Base-by-base conservation (phyloP, 768 basidiomycete species). In the Hericium rajendrae region DNA sequence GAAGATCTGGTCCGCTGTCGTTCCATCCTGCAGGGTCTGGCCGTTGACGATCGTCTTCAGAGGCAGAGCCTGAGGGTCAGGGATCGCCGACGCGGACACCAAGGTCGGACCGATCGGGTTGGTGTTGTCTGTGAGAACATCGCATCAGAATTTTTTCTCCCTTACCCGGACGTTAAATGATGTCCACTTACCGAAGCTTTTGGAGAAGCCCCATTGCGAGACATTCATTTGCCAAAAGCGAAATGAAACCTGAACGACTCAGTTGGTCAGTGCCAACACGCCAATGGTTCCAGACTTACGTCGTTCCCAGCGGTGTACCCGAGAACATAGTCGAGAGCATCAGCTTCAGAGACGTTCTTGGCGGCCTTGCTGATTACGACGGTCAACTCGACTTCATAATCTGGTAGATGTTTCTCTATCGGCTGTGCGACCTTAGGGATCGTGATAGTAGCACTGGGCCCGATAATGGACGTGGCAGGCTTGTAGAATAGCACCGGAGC, bases 121-220 rank as follows among this genome's bases (percentile, higher is more conserved):
- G 4, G 82, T 81, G 67, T 84, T 78, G 61, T 85, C 83, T 85
- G 51, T 8, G 40, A 54, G 53, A 10, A 10, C 6, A 32, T 6
- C 32, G 32, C 32, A 32, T 32, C 32, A 32, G 32, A 8, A 6
- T 10, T 32, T 32, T 32, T 9, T 32, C 5, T 32, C 8, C 32
- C 32, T 32, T 1, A 8, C 5, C 8, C 0, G 32, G 32, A 32
- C 6, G 32, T 10, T 32, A 32, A 6, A 32, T 6, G 32, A 32
- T 32, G 32, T 10, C 6, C 16, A 63, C 78, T 24, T 57, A 86
- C 90, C 91, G 62, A 91, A 94, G 43, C 85, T 78, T 70, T 94
- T 94, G 26, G 89, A 91, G 70, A 91, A 93, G 32, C 80, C 75
- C 91, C 92, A 94, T 63, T 94, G 92, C 0, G 86, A 85, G 10